These are phyloP conservation scores for Globisporangium middletonii DNA, from an alignment of 352 stramenopile genomes.

Conservation along the genomic window DNA sequence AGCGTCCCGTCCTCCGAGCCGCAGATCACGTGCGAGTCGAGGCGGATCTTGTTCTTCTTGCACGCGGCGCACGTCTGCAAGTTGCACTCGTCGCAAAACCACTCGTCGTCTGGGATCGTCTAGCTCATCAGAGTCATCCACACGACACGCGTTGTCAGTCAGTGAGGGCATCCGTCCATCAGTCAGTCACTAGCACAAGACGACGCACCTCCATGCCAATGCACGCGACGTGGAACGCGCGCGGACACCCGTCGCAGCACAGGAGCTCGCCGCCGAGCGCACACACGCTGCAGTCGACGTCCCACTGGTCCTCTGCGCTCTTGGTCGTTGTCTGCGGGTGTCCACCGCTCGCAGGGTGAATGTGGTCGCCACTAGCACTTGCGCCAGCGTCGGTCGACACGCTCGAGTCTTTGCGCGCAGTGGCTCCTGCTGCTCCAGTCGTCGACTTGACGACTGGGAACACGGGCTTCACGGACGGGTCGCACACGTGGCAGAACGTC, in stretches of 20 bases:
- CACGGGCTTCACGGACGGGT: conserved; percentile 63
- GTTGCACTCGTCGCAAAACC: conserved; percentile 88
- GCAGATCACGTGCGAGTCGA: conserved; percentile 89
- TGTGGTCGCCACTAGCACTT: conserved; percentile 4
- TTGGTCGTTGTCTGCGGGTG: conserved; percentile 22
- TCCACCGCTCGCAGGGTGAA: conserved; percentile 1
- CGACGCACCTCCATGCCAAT: conserved; percentile 44
- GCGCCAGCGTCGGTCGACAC: background rate
- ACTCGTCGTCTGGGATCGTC: conserved; percentile 65
- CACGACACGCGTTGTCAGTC: background rate
- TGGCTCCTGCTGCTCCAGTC: background rate
- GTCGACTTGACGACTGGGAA: conserved; percentile 27
- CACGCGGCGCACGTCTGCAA: conserved; percentile 72
- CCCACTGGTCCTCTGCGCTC: conserved; percentile 70
- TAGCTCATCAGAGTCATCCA: conserved; percentile 1
- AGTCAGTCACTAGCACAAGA: background rate
- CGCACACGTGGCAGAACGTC: conserved; percentile 79
- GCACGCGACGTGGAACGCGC: conserved; percentile 89
- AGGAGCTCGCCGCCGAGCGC: conserved; percentile 76
- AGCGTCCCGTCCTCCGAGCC: conserved; percentile 82
- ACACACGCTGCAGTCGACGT: conserved; percentile 88
- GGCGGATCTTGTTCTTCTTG: conserved; percentile 84
- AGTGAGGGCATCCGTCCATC: background rate
- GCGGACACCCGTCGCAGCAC: conserved; percentile 89
- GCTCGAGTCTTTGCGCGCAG: background rate